These are phyloP conservation scores for Aureobasidium sp. DNA, from an alignment of 2,329 filamentous ascomycete species.

Conservation along the genomic window DNA sequence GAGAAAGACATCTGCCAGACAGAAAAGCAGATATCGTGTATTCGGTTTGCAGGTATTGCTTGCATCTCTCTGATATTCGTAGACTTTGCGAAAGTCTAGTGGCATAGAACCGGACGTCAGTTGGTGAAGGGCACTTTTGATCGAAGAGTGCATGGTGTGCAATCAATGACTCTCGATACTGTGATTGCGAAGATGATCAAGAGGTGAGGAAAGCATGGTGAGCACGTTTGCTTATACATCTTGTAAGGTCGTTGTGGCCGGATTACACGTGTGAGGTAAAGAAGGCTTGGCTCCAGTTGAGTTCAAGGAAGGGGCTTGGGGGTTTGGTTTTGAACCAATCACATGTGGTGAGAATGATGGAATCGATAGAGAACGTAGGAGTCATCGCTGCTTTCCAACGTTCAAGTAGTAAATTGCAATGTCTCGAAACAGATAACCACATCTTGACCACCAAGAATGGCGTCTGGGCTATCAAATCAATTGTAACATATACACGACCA, in stretches of 20 bases:
- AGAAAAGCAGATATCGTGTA: not conserved
- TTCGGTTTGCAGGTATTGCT: not conserved
- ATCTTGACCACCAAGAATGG: no score
- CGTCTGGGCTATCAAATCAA: no score
- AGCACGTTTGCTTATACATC: not conserved
- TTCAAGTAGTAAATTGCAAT: no score
- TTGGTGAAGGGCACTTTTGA: not conserved
- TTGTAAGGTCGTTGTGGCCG: not conserved
- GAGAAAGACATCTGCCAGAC: not conserved
- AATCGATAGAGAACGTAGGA: not conserved
- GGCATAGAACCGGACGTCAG: not conserved
- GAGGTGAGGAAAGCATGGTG: not conserved
- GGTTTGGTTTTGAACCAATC: not conserved
- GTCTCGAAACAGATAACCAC: no score
- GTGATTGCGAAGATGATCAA: no score
- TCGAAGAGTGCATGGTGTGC: not conserved
- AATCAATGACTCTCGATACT: no score
- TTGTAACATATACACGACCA: no score
- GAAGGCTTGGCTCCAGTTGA: not conserved
- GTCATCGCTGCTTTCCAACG: no score
- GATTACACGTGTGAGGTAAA: not conserved
- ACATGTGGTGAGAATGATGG: not conserved
- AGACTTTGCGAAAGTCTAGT: not conserved
- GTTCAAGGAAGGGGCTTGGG: not conserved
- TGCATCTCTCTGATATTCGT: not conserved